phyloP scores from a whole-genome alignment of 257 asterid genomes.

The Petrea volubilis region DNA sequence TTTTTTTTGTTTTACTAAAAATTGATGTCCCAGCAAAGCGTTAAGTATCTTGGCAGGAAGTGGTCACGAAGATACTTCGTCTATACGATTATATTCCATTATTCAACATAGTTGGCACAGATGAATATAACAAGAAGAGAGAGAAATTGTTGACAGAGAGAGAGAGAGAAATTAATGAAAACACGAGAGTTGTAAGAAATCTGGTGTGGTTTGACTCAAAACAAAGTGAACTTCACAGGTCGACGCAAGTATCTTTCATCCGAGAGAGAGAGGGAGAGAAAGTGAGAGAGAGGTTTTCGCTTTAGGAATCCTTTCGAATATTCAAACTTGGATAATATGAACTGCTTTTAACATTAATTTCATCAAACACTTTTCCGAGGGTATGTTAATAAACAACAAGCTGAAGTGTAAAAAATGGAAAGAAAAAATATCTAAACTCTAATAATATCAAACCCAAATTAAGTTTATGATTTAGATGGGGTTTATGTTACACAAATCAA shows the following conservation, averaged over 20 bases:
- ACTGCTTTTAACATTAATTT: background rate
- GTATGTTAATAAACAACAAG: no score
- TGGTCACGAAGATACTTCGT: no score
- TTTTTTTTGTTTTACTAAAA: no score
- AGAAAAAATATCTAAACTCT: no score
- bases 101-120: no score
- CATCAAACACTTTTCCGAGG: no score
- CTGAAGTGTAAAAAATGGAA: background rate
- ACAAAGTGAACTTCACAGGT: background rate
- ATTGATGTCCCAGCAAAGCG: no score
- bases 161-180: background rate
- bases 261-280: background rate
- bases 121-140: background rate
- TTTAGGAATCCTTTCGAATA: constrained; percentile 5
- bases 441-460: no score
- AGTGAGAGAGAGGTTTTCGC: background rate
- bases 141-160: background rate
- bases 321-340: background rate
- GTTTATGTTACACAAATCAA: no score
- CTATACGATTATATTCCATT: no score
- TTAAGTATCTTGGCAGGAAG: no score
- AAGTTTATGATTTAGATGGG: no score
- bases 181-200: background rate
- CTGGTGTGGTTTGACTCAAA: background rate
- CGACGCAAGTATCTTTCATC: background rate